These are phyloP conservation scores for Calocybe gangraenosa DNA, from an alignment of 768 basidiomycete species.

Conservation along the genomic window DNA sequence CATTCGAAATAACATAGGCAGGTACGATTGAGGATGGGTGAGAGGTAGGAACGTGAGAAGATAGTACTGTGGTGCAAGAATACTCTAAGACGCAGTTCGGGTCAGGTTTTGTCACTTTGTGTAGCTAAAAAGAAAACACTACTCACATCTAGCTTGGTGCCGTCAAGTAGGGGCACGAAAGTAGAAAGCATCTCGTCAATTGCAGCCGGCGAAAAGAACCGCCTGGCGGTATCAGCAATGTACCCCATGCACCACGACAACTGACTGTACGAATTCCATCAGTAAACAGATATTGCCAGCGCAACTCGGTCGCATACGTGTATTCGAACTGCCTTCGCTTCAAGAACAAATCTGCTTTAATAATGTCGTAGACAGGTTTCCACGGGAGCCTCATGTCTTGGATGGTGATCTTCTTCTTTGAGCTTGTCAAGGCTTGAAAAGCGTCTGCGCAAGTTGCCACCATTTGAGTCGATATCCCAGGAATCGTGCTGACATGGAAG, in stretches of 20 bases:
- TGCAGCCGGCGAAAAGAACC: slow-evolving; percentile 88
- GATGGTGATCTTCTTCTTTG: slow-evolving; percentile 71
- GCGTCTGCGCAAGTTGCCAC: slow-evolving; percentile 65
- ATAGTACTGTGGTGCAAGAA: slow-evolving; percentile 82
- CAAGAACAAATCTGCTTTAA: slow-evolving; percentile 74
- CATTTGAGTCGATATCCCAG: slow-evolving; percentile 69
- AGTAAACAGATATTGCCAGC: slow-evolving; percentile 6
- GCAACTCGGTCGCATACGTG: slow-evolving; percentile 40
- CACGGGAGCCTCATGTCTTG: slow-evolving; percentile 80
- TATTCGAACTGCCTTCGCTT: slow-evolving; percentile 74
- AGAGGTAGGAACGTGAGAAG: slow-evolving; percentile 83
- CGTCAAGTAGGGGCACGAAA: slow-evolving; percentile 77
- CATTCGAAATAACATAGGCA: slow-evolving; percentile 76
- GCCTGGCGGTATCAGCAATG: slow-evolving; percentile 60
- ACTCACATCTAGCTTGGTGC: slow-evolving; percentile 66
- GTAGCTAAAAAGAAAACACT: slow-evolving; percentile 8
- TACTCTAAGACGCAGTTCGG: slow-evolving; percentile 38
- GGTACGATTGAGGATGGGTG: slow-evolving; percentile 80
- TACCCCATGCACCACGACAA: slow-evolving; percentile 76
- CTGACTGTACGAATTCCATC: slow-evolving; percentile 38
- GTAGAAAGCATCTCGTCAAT: slow-evolving; percentile 85
- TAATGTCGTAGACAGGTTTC: slow-evolving; percentile 71
- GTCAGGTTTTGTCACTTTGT: not conserved
- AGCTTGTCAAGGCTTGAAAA: slow-evolving; percentile 54
- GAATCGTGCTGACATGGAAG: slow-evolving; percentile 70